Evolutionary conservation across 805 yeast genomes (phyloP), one percentile per base, ranked within the genome.

Genomic region (Saccharomycopsis sp.): DNA sequence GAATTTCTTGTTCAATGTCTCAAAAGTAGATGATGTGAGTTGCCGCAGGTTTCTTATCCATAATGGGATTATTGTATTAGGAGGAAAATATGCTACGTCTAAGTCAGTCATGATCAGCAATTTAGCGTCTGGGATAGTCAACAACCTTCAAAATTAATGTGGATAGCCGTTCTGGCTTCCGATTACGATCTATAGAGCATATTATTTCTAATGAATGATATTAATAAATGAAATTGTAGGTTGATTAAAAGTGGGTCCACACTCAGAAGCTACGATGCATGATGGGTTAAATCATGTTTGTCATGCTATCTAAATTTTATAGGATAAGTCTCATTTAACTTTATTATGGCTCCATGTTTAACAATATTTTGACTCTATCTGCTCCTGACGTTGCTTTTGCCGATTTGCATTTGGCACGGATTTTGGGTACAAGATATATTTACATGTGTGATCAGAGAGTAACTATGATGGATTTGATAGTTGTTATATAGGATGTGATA

Each of bases 11-110:
- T 47, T 23, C 17, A 25, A 24, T 12, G 57, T 59, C 15, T 52
- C 60, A 12, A 52, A 54, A 15, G 60, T 57, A 3, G 62, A 59
- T 8, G 60, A 59, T 50, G 52, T 55, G 3, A 58, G 56, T 29
- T 55, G 47, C 41, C 23, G 61, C 35, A 29, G 61, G 41, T 58
- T 55, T 50, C 42, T 58, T 5, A 47, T 55, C 22, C 56, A 55
- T 47, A 52, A 56, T 29, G 34, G 52, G 14, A 14, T 58, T 8
- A 20, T 58, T 25, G 50, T 29, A 8, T 57, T 52, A 24, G 58
- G 52, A 8, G 51, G 55, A 34, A 52, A 52, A 24, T 58, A 47
- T 25, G 25, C 38, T 8, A 35, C 44, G 9, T 42, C 56, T 2
- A 52, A 52, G 9, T 52, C 51, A 3, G n/a, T 52, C 25, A 47